Conservation (phyloP, 2,329 filamentous ascomycete genomes). For the Sporothrix schenckii region DNA sequence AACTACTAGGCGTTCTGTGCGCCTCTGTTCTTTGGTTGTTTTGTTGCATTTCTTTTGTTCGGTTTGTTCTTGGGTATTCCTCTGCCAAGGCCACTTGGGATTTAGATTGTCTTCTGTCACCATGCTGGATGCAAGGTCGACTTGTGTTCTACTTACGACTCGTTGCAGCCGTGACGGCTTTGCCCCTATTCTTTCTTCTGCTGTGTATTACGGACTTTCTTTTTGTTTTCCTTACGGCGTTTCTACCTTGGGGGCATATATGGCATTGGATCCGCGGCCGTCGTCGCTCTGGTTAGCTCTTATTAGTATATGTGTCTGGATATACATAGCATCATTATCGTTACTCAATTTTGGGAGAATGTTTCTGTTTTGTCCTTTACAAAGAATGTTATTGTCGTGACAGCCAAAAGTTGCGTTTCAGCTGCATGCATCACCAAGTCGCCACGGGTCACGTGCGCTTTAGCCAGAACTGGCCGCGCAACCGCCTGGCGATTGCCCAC, state of each 20-base stretch:
- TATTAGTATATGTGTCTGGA: conserved; percentile 6
- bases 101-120: conserved; percentile 19
- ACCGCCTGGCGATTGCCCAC: background rate
- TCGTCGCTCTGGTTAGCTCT: background rate
- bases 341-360: background rate
- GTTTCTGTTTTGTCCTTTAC: background rate
- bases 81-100: background rate
- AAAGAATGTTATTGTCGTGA: background rate
- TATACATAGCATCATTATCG: conserved; percentile 12
- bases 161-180: too few relatives aligned
- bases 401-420: background rate
- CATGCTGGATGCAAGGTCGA: conserved; percentile 15
- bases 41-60: too few relatives aligned
- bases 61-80: background rate
- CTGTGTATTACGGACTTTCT: conserved; percentile 19
- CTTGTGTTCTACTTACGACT: background rate
- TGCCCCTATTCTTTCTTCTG: background rate
- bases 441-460: conserved; percentile 21
- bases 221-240: conserved; percentile 22
- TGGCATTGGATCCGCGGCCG: conserved; percentile 14
- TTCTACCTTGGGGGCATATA: background rate
- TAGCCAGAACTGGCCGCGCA: conserved; percentile 8
- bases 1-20: conserved; percentile 14
- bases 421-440: background rate
- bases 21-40: background rate